Evolutionary conservation across 2,329 filamentous ascomycete genomes (phyloP).

Genomic region (Pseudocercospora cruenta): DNA sequence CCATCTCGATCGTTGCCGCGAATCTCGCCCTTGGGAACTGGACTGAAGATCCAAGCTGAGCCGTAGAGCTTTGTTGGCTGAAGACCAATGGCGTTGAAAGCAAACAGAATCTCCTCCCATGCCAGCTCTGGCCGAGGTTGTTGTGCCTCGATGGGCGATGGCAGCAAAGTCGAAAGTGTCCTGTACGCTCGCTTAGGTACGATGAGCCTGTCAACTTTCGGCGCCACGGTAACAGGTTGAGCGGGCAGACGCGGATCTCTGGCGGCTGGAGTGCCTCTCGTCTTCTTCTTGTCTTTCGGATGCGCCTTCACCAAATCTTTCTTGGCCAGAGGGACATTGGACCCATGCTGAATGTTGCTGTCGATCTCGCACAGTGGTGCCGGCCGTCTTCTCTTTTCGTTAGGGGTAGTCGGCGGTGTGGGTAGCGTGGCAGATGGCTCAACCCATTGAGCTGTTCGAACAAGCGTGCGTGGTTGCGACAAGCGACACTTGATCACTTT

Average conservation of each 20-base stretch:
- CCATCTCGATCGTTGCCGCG: slow-evolving; percentile 11
- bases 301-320: slow-evolving; percentile 18
- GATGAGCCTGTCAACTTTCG: slow-evolving; percentile 12
- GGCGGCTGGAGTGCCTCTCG: slow-evolving; percentile 25
- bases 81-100: slow-evolving; percentile 57
- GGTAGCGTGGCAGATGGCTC: slow-evolving; percentile 37
- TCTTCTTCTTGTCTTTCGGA: slow-evolving; percentile 32
- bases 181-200: slow-evolving; percentile 38
- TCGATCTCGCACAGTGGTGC: slow-evolving; percentile 17
- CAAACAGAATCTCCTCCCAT: slow-evolving; percentile 59
- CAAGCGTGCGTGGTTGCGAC: slow-evolving; percentile 41
- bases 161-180: slow-evolving; percentile 51
- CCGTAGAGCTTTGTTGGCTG: slow-evolving; percentile 61
- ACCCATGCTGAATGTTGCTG: slow-evolving; percentile 19
- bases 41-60: slow-evolving; percentile 64
- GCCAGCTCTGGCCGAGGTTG: slow-evolving; percentile 53
- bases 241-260: slow-evolving; percentile 19
- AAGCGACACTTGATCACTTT: slow-evolving; percentile 37
- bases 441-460: slow-evolving; percentile 56
- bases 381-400: background rate
- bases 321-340: slow-evolving; percentile 10
- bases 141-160: slow-evolving; percentile 35
- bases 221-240: background rate
- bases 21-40: slow-evolving; percentile 28
- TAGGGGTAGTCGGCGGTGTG: slow-evolving; percentile 3